phyloP scores from a whole-genome alignment of 441 rosid species.

The Euphorbia corollata region DNA sequence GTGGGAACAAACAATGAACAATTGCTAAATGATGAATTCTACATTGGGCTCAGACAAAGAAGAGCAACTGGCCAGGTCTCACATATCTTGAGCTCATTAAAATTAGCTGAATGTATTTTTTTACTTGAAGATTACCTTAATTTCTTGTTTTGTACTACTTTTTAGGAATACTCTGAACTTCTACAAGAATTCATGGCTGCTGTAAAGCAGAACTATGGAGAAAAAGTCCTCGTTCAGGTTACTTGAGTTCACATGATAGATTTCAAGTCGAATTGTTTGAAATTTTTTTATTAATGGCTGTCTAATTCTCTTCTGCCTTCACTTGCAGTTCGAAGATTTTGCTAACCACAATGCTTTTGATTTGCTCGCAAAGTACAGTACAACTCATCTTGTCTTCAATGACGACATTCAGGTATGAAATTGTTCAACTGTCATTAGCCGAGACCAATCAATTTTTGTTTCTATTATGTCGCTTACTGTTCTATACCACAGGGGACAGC shows the following conservation, averaged over 20 bases:
- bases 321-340: conserved; percentile 79
- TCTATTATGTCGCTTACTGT: conserved; percentile 7
- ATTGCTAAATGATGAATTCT: conserved; percentile 75
- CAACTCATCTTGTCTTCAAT: conserved; percentile 75
- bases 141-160: not conserved
- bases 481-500: conserved; percentile 68
- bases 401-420: conserved; percentile 70
- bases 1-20: conserved; percentile 84
- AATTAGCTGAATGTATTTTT: not conserved
- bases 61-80: conserved; percentile 85
- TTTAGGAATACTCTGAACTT: conserved; percentile 66
- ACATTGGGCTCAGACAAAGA: conserved; percentile 67
- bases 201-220: conserved; percentile 82
- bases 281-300: not conserved
- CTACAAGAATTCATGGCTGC: conserved; percentile 79
- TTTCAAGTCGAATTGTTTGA: not conserved
- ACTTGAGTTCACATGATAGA: not conserved
- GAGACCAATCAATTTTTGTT: not conserved
- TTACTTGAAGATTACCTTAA: not conserved
- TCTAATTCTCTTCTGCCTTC: no score
- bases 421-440: conserved; percentile 3
- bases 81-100: not conserved
- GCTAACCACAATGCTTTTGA: conserved; percentile 88
- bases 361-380: conserved; percentile 60
- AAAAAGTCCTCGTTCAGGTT: conserved; percentile 76